Conservation (phyloP, 1,139 yeast genomes). For the Geotrichum carabidarum region DNA sequence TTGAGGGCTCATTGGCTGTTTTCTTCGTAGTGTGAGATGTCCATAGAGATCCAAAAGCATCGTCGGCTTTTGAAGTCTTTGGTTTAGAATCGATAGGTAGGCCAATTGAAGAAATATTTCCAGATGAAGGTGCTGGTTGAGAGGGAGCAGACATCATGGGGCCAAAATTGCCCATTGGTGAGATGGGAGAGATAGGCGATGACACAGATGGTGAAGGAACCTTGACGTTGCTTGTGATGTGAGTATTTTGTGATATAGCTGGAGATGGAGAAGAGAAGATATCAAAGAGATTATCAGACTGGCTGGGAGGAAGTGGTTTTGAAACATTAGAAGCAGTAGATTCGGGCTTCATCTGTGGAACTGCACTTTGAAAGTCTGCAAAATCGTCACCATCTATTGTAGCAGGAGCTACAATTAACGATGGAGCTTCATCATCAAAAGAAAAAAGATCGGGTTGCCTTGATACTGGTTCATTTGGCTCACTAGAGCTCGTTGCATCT, state of each 20-base stretch:
- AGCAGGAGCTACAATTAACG: slow-evolving; percentile 19
- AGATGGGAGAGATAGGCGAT: not conserved
- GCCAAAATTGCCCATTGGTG: not conserved
- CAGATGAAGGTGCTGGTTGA: no score
- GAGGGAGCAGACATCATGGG: no score
- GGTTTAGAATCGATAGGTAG: slow-evolving; percentile 39
- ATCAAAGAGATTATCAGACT: slow-evolving; percentile 24
- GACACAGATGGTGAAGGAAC: no score
- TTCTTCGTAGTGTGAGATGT: slow-evolving; percentile 47
- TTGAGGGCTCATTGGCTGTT: slow-evolving; percentile 8
- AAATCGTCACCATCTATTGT: slow-evolving; percentile 69
- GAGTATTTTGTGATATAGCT: slow-evolving; percentile 3
- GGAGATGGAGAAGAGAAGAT: slow-evolving; percentile 24
- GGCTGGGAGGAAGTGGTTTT: slow-evolving; percentile 23
- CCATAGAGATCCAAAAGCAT: slow-evolving; percentile 81
- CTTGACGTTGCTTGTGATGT: not conserved
- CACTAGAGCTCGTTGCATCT: slow-evolving; percentile 15
- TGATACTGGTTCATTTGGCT: slow-evolving; percentile 28
- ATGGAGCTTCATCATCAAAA: slow-evolving; percentile 41
- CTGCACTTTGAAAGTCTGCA: slow-evolving; percentile 88
- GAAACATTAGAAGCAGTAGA: slow-evolving; percentile 30
- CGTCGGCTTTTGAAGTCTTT: slow-evolving; percentile 42
- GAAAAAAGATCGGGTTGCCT: slow-evolving; percentile 49
- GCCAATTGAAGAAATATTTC: no score
- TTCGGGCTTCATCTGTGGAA: slow-evolving; percentile 28